These are phyloP conservation scores for Pseudogymnoascus sp. DNA, from an alignment of 2,329 filamentous ascomycete species.

Conservation along the genomic window DNA sequence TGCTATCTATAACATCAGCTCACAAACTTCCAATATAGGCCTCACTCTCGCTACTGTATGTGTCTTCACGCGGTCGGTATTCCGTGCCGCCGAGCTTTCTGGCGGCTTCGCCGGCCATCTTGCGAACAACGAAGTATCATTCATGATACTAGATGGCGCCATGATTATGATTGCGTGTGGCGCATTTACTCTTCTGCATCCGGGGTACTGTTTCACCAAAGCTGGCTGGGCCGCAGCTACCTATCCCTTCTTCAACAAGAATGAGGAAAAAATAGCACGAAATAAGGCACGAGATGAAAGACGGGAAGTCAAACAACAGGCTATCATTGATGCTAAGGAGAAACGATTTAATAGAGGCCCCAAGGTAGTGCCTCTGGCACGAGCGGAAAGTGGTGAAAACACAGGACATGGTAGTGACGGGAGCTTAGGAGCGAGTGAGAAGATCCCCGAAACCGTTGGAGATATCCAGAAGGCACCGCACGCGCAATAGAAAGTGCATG, in stretches of 20 bases:
- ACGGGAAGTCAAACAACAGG: neutral
- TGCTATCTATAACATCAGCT: slow-evolving; percentile 23
- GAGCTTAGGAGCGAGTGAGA: neutral
- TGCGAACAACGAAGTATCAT: slow-evolving; percentile 37
- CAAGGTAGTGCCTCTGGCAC: neutral
- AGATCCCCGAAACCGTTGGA: neutral
- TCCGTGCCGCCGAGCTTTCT: slow-evolving; percentile 48
- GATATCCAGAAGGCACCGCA: neutral
- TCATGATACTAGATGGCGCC: slow-evolving; percentile 38
- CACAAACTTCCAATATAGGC: slow-evolving; percentile 32
- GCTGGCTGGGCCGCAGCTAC: neutral
- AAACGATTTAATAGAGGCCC: neutral
- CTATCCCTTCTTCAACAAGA: neutral
- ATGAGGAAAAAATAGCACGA: neutral
- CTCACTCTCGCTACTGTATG: slow-evolving; percentile 42
- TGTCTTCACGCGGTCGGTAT: slow-evolving; percentile 47
- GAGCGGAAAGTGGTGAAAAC: neutral
- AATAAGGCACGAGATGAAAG: neutral
- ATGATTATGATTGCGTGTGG: slow-evolving; percentile 32
- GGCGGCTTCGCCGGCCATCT: slow-evolving; percentile 45
- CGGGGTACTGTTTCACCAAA: neutral
- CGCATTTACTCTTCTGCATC: neutral
- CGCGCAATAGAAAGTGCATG: neutral
- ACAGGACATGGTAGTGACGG: neutral
- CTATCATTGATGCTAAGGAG: neutral